A percentile compares a stretch with the other conserved stretches of the same genome.
These are phyloP conservation scores for Cordyceps pruinosa DNA, from an alignment of 2,329 filamentous ascomycete genomes.

Conservation along the genomic window DNA sequence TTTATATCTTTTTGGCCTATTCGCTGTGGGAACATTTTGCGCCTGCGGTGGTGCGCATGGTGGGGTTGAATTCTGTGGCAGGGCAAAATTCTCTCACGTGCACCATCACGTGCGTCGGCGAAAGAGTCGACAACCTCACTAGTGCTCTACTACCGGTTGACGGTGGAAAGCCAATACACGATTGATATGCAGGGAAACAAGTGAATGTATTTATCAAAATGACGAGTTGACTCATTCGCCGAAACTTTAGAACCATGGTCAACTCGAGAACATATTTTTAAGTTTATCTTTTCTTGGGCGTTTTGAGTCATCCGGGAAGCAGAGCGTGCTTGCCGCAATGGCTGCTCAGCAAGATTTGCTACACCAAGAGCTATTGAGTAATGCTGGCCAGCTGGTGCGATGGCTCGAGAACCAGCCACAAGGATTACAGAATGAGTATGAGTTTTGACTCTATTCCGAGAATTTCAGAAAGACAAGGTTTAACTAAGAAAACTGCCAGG, in stretches of 20 bases:
- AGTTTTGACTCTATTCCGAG: neutral
- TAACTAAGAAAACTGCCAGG: neutral
- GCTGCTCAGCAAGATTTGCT: constrained; percentile 13
- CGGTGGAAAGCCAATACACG: neutral
- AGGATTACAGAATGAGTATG: constrained; percentile 31
- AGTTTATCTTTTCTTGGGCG: neutral
- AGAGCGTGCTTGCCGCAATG: constrained; percentile 16
- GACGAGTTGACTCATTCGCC: neutral
- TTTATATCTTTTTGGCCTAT: constrained; percentile 16
- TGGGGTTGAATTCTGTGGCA: constrained; percentile 16
- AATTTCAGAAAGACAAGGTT: no score
- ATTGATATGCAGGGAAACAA: neutral
- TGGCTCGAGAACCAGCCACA: constrained; percentile 37
- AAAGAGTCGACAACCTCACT: constrained; percentile 1
- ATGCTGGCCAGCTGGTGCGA: constrained; percentile 30
- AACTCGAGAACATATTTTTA: neutral
- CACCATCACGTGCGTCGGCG: constrained; percentile 22
- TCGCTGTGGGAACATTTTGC: constrained; percentile 18
- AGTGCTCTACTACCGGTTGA: neutral
- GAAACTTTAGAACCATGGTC: neutral
- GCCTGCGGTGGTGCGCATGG: constrained; percentile 19
- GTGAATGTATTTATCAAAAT: neutral
- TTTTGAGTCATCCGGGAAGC: neutral
- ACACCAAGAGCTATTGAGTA: constrained; percentile 25
- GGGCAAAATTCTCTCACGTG: constrained; percentile 33